These are phyloP conservation scores for Polyporus tsugae DNA, from an alignment of 1,284 basidiomycete genomes.

Conservation along the genomic window DNA sequence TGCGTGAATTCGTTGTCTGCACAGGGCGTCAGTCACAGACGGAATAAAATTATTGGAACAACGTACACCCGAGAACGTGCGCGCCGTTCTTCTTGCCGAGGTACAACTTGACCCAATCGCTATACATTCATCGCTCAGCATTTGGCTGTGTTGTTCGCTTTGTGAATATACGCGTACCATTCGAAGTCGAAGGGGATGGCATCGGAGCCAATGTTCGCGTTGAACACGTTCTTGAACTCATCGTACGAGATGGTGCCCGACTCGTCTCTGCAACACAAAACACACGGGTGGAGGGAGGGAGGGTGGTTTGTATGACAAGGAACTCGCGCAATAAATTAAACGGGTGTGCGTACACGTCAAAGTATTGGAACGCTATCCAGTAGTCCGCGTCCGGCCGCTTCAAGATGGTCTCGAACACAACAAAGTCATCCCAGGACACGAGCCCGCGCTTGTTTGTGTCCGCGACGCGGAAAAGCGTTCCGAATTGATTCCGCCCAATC, in stretches of 20 bases:
- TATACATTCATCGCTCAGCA: constrained; percentile 40
- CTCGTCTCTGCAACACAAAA: constrained; percentile 65
- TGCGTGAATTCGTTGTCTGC: constrained; percentile 94
- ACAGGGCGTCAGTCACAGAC: background rate
- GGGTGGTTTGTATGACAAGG: constrained; percentile 24
- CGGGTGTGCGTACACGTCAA: constrained; percentile 79
- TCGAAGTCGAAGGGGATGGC: constrained; percentile 96
- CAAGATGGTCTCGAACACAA: constrained; percentile 89
- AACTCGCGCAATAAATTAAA: background rate
- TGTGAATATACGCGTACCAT: constrained; percentile 57
- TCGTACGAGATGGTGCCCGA: constrained; percentile 91
- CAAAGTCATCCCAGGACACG: constrained; percentile 94
- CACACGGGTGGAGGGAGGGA: background rate
- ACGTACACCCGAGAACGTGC: constrained; percentile 91
- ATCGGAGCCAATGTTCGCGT: constrained; percentile 79
- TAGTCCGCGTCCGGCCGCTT: constrained; percentile 94
- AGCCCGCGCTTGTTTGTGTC: constrained; percentile 81
- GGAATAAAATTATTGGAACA: background rate
- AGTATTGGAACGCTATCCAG: constrained; percentile 96
- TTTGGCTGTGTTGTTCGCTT: background rate
- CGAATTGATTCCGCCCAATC: constrained; percentile 88
- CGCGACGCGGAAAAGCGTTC: constrained; percentile 90
- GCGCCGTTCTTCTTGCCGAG: constrained; percentile 89
- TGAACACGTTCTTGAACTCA: constrained; percentile 93
- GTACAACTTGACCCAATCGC: constrained; percentile 95